Percentiles rank a stretch among this genome's conserved stretches.
Evolutionary conservation across 2,329 filamentous ascomycete species (phyloP).

Genomic region (Colletotrichum ledebouriae): DNA sequence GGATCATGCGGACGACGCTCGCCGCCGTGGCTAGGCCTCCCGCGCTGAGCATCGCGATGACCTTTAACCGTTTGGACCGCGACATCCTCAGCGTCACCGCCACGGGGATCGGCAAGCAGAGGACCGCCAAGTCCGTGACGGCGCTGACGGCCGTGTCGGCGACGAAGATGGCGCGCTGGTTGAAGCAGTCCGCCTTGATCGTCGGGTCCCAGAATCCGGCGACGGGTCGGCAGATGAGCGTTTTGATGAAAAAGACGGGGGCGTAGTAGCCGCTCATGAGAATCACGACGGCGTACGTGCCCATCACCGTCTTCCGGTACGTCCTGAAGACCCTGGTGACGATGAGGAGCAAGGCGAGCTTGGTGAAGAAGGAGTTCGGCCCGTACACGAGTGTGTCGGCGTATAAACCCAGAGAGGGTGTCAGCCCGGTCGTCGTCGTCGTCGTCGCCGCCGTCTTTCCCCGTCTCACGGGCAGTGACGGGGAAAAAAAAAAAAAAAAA

Average conservation of each 20-base stretch:
- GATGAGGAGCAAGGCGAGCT: slow-evolving; percentile 58
- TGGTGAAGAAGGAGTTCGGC: slow-evolving; percentile 57
- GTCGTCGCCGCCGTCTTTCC: too few species aligned
- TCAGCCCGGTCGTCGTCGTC: not conserved
- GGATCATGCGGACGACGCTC: slow-evolving; percentile 49
- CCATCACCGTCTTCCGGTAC: slow-evolving; percentile 54
- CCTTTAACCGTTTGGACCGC: slow-evolving; percentile 48
- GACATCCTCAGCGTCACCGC: slow-evolving; percentile 51
- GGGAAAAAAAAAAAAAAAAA: too few species aligned
- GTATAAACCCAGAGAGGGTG: slow-evolving; percentile 46
- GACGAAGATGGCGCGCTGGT: slow-evolving; percentile 51
- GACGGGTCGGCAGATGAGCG: slow-evolving; percentile 57
- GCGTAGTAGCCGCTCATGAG: slow-evolving; percentile 54
- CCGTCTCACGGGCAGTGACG: too few species aligned
- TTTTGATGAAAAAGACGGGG: slow-evolving; percentile 52
- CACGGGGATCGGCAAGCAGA: slow-evolving; percentile 50
- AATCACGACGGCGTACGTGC: slow-evolving; percentile 55
- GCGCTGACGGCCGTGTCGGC: slow-evolving; percentile 51
- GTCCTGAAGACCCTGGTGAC: slow-evolving; percentile 58
- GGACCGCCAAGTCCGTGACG: slow-evolving; percentile 50
- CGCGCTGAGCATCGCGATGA: slow-evolving; percentile 49
- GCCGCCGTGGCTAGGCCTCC: slow-evolving; percentile 51
- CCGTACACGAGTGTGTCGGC: slow-evolving; percentile 60
- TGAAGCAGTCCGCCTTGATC: slow-evolving; percentile 49
- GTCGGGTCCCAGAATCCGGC: slow-evolving; percentile 55